These are phyloP conservation scores for Pythium aristosporum DNA, from an alignment of 352 stramenopile species.

Conservation along the genomic window DNA sequence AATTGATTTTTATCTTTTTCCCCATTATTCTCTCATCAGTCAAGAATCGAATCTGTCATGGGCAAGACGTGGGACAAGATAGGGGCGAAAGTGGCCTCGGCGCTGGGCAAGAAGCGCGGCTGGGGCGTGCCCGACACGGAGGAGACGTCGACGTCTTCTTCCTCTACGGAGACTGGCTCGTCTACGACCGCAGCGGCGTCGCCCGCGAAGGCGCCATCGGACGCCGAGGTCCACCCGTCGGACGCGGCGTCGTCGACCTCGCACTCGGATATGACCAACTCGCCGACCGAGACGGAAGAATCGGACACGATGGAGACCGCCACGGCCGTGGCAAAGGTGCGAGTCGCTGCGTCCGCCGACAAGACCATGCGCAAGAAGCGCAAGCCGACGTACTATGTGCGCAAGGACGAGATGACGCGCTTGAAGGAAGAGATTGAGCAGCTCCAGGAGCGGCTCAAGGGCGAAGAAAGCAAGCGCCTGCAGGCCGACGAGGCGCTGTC, in stretches of 20 bases:
- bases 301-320: conserved; percentile 11
- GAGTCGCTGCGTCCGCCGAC: neutral
- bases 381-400: conserved; percentile 28
- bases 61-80: conserved; percentile 21
- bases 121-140: conserved; percentile 5
- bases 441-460: conserved; percentile 17
- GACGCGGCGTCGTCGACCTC: neutral
- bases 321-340: neutral
- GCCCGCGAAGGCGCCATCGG: neutral
- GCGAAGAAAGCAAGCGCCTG: conserved; percentile 13
- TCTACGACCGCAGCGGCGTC: neutral
- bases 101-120: conserved; percentile 14
- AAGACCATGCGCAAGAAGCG: conserved; percentile 24
- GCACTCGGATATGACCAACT: conserved; percentile 8
- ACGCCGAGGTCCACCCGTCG: neutral
- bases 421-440: conserved; percentile 22
- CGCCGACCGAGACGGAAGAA: conserved; percentile 16
- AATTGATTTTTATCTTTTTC: neutral
- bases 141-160: neutral
- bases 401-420: conserved; percentile 26
- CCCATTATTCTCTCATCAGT: neutral
- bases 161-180: neutral
- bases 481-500: conserved; percentile 20
- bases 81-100: conserved; percentile 2
- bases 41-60: neutral